Evolutionary conservation across 805 yeast species (phyloP), one percentile per base, ranked within the genome.

Genomic region (Candida nitratophila): DNA sequence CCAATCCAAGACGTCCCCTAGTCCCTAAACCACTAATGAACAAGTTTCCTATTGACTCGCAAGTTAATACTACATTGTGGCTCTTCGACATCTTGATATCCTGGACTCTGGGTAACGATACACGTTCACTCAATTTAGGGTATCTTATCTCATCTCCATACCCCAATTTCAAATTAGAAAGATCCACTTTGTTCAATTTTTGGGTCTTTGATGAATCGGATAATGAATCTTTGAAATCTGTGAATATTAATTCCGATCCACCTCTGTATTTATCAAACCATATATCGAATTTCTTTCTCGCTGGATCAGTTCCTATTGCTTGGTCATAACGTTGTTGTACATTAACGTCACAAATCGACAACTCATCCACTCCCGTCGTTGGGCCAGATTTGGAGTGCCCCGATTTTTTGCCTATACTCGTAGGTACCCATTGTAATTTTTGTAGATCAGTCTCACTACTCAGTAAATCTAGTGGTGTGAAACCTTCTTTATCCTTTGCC

Each of bases 381-480:
- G 27, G 10, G 10, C 27, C 10, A 24, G 26, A 20, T n/a, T 10
- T 19, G 17, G 29, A 4, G n/a, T 26, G n/a, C n/a, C n/a, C 17
- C 2, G 6, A 10, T 14, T 41, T 37, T 7, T 41, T 39, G 2
- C 63, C 62, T 11, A 59, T 40, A 38, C 59, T 52, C 20, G 51
- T 55, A 4, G 62, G 62, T 6, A 56, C 37, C 57, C 59, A 55
- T 24, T 45, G 58, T 34, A 75, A 55, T 39, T 69, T 69, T 45
- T 71, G 65, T 40, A 63, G 56, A 45, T 76, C 76, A 45, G 72
- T 66, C 39, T 68, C 69, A 46, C 61, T 56, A 43, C 56, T 65
- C 31, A 81, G 65, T 2, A 87, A 61, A 54, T 87, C 93, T 47
- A 86, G 62, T 0, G 96, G 95, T 0, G 90, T 81, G 20, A 71